phyloP scores from a whole-genome alignment of 2,329 filamentous ascomycete genomes.

The Rhinocladiella similis region DNA sequence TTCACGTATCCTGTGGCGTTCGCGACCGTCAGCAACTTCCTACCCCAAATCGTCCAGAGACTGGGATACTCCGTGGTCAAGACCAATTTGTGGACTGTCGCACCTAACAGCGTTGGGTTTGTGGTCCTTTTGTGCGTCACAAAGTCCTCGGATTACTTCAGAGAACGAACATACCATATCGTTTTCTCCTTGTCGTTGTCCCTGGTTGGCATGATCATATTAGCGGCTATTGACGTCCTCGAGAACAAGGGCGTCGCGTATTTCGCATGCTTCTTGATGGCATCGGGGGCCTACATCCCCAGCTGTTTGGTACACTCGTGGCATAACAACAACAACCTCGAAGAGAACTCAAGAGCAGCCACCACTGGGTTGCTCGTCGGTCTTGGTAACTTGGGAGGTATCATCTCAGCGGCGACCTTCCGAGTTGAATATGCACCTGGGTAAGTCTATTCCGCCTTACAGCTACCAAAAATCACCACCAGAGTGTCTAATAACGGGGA shows the following conservation, averaged over 20 bases:
- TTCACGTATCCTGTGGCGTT: constrained; percentile 61
- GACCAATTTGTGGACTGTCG: constrained; percentile 80
- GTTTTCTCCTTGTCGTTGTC: constrained; percentile 72
- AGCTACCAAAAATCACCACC: too few relatives aligned
- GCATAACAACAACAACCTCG: constrained; percentile 63
- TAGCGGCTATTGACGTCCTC: constrained; percentile 66
- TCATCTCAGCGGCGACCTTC: constrained; percentile 46
- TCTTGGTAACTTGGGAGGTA: constrained; percentile 51
- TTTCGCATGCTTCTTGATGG: constrained; percentile 80
- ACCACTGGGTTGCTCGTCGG: constrained; percentile 51
- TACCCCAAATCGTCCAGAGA: constrained; percentile 58
- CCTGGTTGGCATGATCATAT: constrained; percentile 77
- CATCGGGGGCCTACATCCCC: constrained; percentile 74
- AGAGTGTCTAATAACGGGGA: too few relatives aligned
- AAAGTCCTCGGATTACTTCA: constrained; percentile 66
- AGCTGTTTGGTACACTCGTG: constrained; percentile 62
- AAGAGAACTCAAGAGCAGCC: constrained; percentile 51
- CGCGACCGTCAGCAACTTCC: constrained; percentile 57
- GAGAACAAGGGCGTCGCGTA: constrained; percentile 66
- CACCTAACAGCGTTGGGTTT: constrained; percentile 74
- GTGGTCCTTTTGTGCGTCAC: constrained; percentile 71
- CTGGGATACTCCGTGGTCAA: constrained; percentile 58
- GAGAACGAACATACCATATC: constrained; percentile 73
- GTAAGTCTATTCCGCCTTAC: too few relatives aligned
- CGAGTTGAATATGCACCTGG: constrained; percentile 50